Conservation (phyloP, 225 moss, liverwort and hornwort species). For the Pleurozium schreberi region DNA sequence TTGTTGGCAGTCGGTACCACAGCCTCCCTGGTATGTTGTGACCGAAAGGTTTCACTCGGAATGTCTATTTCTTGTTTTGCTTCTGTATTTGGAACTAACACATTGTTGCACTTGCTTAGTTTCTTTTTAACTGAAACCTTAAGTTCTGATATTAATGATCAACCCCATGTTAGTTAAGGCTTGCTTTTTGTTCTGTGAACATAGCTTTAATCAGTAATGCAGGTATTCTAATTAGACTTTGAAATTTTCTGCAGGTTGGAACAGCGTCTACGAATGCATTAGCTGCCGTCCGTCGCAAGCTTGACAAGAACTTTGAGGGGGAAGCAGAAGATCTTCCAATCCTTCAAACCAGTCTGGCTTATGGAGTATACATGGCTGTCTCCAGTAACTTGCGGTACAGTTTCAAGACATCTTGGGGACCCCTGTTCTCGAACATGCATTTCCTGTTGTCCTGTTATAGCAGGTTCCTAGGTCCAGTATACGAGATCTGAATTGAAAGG, state of each 20-base stretch:
- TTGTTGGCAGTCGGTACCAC: constrained; percentile 85
- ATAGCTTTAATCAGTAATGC: background rate
- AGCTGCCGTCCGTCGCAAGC: constrained; percentile 31
- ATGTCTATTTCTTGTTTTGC: background rate
- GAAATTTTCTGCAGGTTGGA: constrained; percentile 40
- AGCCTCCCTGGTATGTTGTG: constrained; percentile 60
- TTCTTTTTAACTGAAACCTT: background rate
- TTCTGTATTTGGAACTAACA: background rate
- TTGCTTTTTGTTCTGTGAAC: background rate
- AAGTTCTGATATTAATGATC: background rate
- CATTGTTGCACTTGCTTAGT: background rate
- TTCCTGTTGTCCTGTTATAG: background rate
- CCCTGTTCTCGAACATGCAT: background rate
- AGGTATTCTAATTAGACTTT: background rate
- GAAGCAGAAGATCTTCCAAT: constrained; percentile 76
- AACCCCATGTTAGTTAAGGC: background rate
- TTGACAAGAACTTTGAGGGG: constrained; percentile 51
- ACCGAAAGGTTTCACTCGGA: background rate
- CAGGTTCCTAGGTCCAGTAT: background rate
- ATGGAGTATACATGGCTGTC: constrained; percentile 95
- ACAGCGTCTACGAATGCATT: constrained; percentile 80
- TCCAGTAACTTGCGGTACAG: constrained; percentile 86
- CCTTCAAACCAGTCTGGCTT: constrained; percentile 81
- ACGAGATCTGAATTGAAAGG: background rate
- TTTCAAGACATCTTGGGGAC: background rate